These are phyloP conservation scores for Gloeopeniophorella convolvens DNA, from an alignment of 768 basidiomycete species.

Conservation along the genomic window DNA sequence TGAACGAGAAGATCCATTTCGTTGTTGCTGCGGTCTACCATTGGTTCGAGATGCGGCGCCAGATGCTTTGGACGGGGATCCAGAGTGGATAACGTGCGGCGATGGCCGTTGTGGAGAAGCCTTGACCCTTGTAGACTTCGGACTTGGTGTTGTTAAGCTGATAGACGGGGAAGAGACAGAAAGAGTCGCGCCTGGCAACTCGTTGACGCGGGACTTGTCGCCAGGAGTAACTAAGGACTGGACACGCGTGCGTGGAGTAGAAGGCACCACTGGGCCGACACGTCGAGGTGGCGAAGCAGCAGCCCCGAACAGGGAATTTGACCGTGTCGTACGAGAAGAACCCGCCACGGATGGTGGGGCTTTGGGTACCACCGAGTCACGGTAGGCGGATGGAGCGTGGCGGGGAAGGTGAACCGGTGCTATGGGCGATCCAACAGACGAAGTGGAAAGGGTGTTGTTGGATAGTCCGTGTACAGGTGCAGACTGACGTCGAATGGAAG, in stretches of 20 bases:
- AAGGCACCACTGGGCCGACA: constrained; percentile 16
- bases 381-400: constrained; percentile 14
- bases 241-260: constrained; percentile 37
- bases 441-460: constrained; percentile 23
- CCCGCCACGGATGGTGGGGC: constrained; percentile 27
- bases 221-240: constrained; percentile 39
- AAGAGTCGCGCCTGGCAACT: constrained; percentile 17
- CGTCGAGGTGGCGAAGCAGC: constrained; percentile 16
- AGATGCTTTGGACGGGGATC: constrained; percentile 18
- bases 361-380: neutral
- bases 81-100: constrained; percentile 21
- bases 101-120: constrained; percentile 12
- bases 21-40: constrained; percentile 23
- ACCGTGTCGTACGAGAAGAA: constrained; percentile 24
- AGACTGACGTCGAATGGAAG: constrained; percentile 22
- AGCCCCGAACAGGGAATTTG: constrained; percentile 21
- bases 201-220: constrained; percentile 25
- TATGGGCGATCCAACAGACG: constrained; percentile 25
- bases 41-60: constrained; percentile 23
- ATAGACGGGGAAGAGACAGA: constrained; percentile 15
- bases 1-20: constrained; percentile 16
- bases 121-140: constrained; percentile 7
- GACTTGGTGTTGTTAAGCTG: constrained; percentile 16
- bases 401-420: constrained; percentile 25
- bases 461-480: constrained; percentile 17